A percentile compares a stretch with the other conserved stretches of the same genome.
Conservation (phyloP, 805 yeast genomes). For the Metschnikowia sp. region DNA sequence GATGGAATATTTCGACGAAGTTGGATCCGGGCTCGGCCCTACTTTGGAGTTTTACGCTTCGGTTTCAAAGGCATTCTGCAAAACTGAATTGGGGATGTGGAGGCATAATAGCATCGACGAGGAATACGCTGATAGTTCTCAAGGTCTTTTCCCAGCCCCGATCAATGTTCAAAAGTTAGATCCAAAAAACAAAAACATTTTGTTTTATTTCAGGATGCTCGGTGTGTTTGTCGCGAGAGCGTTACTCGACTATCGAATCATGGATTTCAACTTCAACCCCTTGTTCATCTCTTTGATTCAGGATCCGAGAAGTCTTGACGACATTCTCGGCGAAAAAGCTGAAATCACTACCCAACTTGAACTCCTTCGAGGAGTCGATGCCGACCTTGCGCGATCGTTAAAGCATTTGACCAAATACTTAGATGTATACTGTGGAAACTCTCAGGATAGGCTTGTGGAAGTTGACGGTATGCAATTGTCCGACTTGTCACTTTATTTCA, state of each 20-base stretch:
- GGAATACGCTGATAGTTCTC: conserved; percentile 37
- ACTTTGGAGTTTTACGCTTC: conserved; percentile 87
- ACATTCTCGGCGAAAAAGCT: background rate
- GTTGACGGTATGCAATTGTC: conserved; percentile 43
- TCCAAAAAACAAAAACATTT: conserved; percentile 35
- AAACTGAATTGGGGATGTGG: conserved; percentile 64
- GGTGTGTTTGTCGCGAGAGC: conserved; percentile 89
- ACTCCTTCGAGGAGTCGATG: conserved; percentile 51
- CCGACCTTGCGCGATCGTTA: conserved; percentile 56
- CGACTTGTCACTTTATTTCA: conserved; percentile 60
- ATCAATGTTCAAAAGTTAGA: conserved; percentile 27
- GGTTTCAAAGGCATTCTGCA: conserved; percentile 72
- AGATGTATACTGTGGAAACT: conserved; percentile 18
- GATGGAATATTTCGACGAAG: conserved; percentile 85
- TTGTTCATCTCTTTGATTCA: conserved; percentile 63
- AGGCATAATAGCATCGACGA: conserved; percentile 37
- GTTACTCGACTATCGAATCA: conserved; percentile 77
- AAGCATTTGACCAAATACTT: conserved; percentile 45
- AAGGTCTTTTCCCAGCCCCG: conserved; percentile 78
- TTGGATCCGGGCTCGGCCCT: conserved; percentile 96
- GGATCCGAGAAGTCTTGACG: conserved; percentile 12
- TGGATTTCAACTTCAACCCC: conserved; percentile 76
- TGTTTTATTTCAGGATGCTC: conserved; percentile 57
- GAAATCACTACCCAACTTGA: conserved; percentile 2
- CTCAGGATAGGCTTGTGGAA: conserved; percentile 10